phyloP scores from a whole-genome alignment of 768 basidiomycete genomes.

The Rhizopogon roseolus region DNA sequence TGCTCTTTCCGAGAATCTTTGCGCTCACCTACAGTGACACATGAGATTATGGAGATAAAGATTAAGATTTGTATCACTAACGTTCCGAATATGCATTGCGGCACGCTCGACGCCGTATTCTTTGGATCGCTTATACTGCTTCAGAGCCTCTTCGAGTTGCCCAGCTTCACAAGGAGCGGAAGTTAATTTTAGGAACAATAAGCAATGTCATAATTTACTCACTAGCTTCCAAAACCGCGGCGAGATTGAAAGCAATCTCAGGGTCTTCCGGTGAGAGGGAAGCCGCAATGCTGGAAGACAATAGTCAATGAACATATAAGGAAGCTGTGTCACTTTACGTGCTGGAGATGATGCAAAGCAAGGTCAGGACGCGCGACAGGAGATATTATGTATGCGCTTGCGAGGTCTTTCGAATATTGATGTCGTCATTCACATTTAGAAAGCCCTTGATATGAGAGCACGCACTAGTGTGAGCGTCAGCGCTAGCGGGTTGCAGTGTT shows the following conservation, averaged over 20 bases:
- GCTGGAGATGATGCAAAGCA: slow-evolving; percentile 81
- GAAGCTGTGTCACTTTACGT: slow-evolving; percentile 28
- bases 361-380: slow-evolving; percentile 78
- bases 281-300: slow-evolving; percentile 62
- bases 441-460: slow-evolving; percentile 17
- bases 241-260: slow-evolving; percentile 89
- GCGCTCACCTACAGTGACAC: slow-evolving; percentile 59
- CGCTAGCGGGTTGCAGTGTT: slow-evolving; percentile 71
- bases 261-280: slow-evolving; percentile 85
- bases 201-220: slow-evolving; percentile 29
- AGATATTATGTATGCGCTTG: slow-evolving; percentile 86
- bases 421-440: slow-evolving; percentile 14
- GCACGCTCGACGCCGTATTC: slow-evolving; percentile 79
- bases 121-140: slow-evolving; percentile 77
- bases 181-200: slow-evolving; percentile 32
- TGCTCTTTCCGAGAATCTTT: slow-evolving; percentile 64
- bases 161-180: slow-evolving; percentile 48
- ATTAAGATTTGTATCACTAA: slow-evolving; percentile 28
- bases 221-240: slow-evolving; percentile 89
- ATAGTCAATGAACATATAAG: slow-evolving; percentile 27
- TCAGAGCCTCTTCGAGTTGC: slow-evolving; percentile 73
- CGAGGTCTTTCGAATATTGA: slow-evolving; percentile 54
- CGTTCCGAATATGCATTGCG: slow-evolving; percentile 79
- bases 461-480: slow-evolving; percentile 86
- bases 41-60: slow-evolving; percentile 12